Base-by-base conservation (phyloP, 1,139 yeast genomes). In the Saccharomyces hybrid region DNA sequence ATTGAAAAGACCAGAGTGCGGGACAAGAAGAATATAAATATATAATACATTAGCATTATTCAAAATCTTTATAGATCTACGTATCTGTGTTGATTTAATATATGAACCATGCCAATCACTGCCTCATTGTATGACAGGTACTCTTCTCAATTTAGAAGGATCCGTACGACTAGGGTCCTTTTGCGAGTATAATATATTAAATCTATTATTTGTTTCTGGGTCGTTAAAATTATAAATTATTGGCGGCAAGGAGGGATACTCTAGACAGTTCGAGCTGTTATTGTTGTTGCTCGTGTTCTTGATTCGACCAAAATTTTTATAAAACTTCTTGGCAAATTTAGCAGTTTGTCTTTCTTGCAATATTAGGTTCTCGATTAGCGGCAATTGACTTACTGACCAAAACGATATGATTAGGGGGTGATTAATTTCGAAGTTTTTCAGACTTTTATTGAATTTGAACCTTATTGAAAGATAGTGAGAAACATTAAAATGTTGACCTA, bases 391-490 rank as follows among this genome's bases (percentile, higher is more conserved):
- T 55, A 62, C 53, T 76, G 71, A 66, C 83, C 81, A 68, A 1
- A 85, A 83, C 51, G 84, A 72, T 0, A 83, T 74, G 0, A 79
- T 79, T 3, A 83, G 68, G 0, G 85, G 86, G 14, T 81, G 72
- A 25, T 73, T 65, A 6, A 80, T 67, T 48, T 75, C 80, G 56
- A 79, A 71, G 58, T 79, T 81, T 59, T 78, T 78, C 7, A 38
- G 20, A 4, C 78, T 78, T 53, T 76, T 78, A 23, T 71, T 68
- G 28, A 82, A 67, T 61, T 80, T 82, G 47, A 81, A 70, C 56
- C 76, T 78, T 25, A 83, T 59, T 1, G 74, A 68, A 5, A 80
- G 62, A 57, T 80, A 83, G 64, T 82, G 84, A 25, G 80, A 69
- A 4, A 83, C 67, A 16, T 82, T 75, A 60, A 76, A 83, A 28